Evolutionary conservation across 2,329 filamentous ascomycete species (phyloP).

Genomic region (Dactylellina leptospora): DNA sequence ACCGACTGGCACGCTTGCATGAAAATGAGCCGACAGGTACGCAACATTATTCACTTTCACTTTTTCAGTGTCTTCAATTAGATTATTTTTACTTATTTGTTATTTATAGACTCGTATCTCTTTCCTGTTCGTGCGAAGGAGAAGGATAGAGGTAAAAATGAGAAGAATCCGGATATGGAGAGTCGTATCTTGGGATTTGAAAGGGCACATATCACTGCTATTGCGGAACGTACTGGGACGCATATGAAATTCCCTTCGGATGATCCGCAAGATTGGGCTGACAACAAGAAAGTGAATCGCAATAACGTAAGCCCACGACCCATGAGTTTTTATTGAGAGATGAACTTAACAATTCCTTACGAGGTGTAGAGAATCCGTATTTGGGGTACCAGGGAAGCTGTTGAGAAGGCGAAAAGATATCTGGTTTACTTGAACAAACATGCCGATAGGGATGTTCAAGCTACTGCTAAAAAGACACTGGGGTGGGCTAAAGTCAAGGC

Average conservation of each 20-base stretch:
- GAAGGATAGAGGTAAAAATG: conserved; percentile 6
- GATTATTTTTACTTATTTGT: neutral
- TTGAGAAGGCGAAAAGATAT: conserved; percentile 54
- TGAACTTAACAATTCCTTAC: too few species aligned
- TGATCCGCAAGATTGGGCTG: conserved; percentile 28
- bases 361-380: conserved; percentile 54
- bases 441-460: conserved; percentile 52
- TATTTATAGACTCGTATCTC: conserved; percentile 25
- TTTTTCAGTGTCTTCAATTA: too few species aligned
- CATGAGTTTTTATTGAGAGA: too few species aligned
- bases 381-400: conserved; percentile 54
- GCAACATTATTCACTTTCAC: too few species aligned
- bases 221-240: conserved; percentile 40
- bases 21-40: conserved; percentile 22
- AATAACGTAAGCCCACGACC: conserved; percentile 15
- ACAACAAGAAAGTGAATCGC: neutral
- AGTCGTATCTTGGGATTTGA: conserved; percentile 30
- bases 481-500: conserved; percentile 55
- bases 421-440: conserved; percentile 55
- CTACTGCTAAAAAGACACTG: conserved; percentile 14
- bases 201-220: conserved; percentile 34
- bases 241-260: conserved; percentile 50
- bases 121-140: conserved; percentile 28
- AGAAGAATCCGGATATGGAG: conserved; percentile 29
- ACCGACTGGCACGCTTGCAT: conserved; percentile 21